Conservation (phyloP, 2,329 filamentous ascomycete genomes). For the Clonostachys chloroleuca region DNA sequence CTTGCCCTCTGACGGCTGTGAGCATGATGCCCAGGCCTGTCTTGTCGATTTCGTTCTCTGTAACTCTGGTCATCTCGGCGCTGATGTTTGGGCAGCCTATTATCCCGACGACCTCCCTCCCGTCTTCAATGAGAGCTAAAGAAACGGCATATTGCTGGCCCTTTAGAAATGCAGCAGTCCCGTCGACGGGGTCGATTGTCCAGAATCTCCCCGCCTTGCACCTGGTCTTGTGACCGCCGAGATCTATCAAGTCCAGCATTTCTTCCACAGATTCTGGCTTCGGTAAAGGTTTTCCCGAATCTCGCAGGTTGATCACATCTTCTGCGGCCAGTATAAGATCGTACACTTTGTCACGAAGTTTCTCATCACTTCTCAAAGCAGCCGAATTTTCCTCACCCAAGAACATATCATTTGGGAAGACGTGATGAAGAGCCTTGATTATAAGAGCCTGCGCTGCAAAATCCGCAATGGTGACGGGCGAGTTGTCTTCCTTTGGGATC, state of each 20-base stretch:
- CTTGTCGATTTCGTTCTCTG: slow-evolving; percentile 22
- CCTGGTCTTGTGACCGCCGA: slow-evolving; percentile 19
- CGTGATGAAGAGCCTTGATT: slow-evolving; percentile 47
- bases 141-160: slow-evolving; percentile 61
- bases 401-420: slow-evolving; percentile 50
- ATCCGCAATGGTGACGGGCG: slow-evolving; percentile 60
- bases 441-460: slow-evolving; percentile 60
- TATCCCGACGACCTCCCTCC: slow-evolving; percentile 52
- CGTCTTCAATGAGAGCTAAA: slow-evolving; percentile 52
- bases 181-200: slow-evolving; percentile 63
- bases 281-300: slow-evolving; percentile 4
- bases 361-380: slow-evolving; percentile 40
- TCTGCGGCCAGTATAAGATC: slow-evolving; percentile 36
- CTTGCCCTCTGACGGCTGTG: slow-evolving; percentile 21
- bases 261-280: slow-evolving; percentile 40
- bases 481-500: slow-evolving; percentile 52
- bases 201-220: slow-evolving; percentile 37
- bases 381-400: slow-evolving; percentile 57
- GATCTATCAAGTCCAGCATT: slow-evolving; percentile 58
- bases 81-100: slow-evolving; percentile 57
- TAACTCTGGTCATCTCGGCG: slow-evolving; percentile 24
- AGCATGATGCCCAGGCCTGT: slow-evolving; percentile 26
- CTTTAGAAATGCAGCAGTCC: slow-evolving; percentile 56
- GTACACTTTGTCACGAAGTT: slow-evolving; percentile 48
- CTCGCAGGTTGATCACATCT: not conserved